These are phyloP conservation scores for Dissophora globulifera DNA, from an alignment of 192 early-diverging fungal species.

Conservation along the genomic window DNA sequence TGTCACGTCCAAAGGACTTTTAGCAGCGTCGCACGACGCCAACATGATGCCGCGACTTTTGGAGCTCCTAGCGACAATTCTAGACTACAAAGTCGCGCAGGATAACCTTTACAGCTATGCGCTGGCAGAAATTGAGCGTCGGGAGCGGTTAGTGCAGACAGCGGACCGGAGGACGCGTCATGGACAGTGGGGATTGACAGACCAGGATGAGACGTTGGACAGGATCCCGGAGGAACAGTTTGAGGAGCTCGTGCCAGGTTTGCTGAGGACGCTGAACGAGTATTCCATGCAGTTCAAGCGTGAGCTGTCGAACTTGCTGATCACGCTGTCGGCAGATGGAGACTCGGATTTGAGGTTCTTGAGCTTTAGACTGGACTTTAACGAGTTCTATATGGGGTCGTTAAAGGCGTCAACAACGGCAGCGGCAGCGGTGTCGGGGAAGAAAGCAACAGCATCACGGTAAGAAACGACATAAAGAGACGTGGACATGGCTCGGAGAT, in stretches of 20 bases:
- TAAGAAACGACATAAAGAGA: neutral
- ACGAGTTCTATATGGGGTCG: constrained; percentile 68
- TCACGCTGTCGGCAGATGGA: constrained; percentile 67
- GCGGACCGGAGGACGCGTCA: constrained; percentile 50
- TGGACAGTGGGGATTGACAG: constrained; percentile 46
- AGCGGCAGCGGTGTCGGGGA: no score
- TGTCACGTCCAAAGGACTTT: constrained; percentile 73
- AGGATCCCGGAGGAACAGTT: constrained; percentile 32
- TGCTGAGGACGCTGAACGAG: constrained; percentile 53
- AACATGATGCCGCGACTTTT: constrained; percentile 58
- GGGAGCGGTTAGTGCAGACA: constrained; percentile 41
- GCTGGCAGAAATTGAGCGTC: constrained; percentile 47
- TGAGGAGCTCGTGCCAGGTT: constrained; percentile 52
- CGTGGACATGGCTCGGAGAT: no score
- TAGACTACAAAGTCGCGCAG: constrained; percentile 70
- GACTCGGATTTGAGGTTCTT: constrained; percentile 80
- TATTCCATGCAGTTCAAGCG: constrained; percentile 60
- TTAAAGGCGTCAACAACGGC: constrained; percentile 1
- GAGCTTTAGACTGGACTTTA: constrained; percentile 85
- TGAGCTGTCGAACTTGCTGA: constrained; percentile 65
- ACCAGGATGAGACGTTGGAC: constrained; percentile 44
- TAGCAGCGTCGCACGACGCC: constrained; percentile 58
- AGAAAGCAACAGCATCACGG: neutral
- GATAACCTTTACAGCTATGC: constrained; percentile 63
- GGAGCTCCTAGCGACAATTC: constrained; percentile 71